Evolutionary conservation across 2,329 filamentous ascomycete species (phyloP).

Genomic region (Apiospora malaysiana): DNA sequence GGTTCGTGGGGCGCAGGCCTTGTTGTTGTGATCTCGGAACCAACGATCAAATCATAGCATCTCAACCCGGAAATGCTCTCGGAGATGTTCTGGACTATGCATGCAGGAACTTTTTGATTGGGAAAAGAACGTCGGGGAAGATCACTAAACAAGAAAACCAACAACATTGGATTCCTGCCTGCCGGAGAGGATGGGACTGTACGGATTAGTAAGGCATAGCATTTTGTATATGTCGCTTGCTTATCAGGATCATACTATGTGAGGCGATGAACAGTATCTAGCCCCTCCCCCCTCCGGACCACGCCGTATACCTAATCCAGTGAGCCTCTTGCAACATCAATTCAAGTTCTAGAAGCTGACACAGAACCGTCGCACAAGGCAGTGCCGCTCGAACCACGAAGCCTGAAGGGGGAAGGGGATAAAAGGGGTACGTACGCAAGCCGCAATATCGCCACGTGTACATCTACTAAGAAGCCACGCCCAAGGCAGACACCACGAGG

Average conservation of each 20-base stretch:
- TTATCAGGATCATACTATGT: neutral
- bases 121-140: neutral
- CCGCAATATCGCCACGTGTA: conserved; percentile 1
- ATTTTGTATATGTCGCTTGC: neutral
- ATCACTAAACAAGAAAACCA: neutral
- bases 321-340: neutral
- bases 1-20: neutral
- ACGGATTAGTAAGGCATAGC: neutral
- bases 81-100: neutral
- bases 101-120: neutral
- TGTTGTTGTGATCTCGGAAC: neutral
- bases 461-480: neutral
- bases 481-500: neutral
- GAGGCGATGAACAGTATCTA: neutral
- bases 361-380: neutral
- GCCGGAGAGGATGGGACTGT: neutral
- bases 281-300: too few species aligned
- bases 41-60: conserved; percentile 1
- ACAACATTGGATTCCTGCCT: neutral
- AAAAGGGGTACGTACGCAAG: neutral
- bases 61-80: neutral
- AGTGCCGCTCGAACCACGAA: neutral
- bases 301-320: neutral
- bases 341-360: neutral
- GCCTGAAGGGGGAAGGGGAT: neutral